Evolutionary conservation across 306 rosid species (phyloP), one percentile per base, ranked within the genome.

Genomic region (Gillenia trifoliata): DNA sequence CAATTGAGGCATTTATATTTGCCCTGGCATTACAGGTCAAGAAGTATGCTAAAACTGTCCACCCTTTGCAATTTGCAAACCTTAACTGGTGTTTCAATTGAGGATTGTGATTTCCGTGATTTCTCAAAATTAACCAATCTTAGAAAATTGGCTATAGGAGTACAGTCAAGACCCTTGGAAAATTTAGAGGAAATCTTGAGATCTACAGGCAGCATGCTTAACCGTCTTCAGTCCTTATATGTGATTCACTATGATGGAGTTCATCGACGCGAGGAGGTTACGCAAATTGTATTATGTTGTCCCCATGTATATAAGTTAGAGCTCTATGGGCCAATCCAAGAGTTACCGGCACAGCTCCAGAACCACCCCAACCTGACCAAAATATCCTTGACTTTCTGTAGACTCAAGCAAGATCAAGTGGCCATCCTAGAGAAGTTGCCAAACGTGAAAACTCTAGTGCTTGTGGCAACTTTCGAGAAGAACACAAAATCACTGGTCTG

Each of bases 11-110:
- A 61, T 30, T 5, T 74, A 4, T 63, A 30, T 47, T 29, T 87
- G 78, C 87, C 87, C 23, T 0, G 5, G 68, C 45, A 11, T 40
- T 40, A 36, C 45, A 6, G 6, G 10, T 11, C 41, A 50, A 40
- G 49, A 11, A 19, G n/a, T n/a, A n/a, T 26, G 33, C n/a, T 81
- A 45, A 64, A 55, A 52, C 61, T 88, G 34, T 81, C 75, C 50
- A 80, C 68, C 68, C 60, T 77, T 77, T 15, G 23, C 56, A 79
- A 83, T 40, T 76, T 88, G 79, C 89, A 83, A 49, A 82, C 89
- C 2, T 45, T 86, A 1, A 80, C 80, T 6, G 76, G 78, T 45
- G 80, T 84, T 38, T 83, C 83, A 1, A 81, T 80, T 11, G 67
- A 73, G 65, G 75, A 78, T 71, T 82, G 80, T 55, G 84, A 82